Conservation (phyloP, 495 filamentous ascomycete genomes). For the Entonaema liquescens region DNA sequence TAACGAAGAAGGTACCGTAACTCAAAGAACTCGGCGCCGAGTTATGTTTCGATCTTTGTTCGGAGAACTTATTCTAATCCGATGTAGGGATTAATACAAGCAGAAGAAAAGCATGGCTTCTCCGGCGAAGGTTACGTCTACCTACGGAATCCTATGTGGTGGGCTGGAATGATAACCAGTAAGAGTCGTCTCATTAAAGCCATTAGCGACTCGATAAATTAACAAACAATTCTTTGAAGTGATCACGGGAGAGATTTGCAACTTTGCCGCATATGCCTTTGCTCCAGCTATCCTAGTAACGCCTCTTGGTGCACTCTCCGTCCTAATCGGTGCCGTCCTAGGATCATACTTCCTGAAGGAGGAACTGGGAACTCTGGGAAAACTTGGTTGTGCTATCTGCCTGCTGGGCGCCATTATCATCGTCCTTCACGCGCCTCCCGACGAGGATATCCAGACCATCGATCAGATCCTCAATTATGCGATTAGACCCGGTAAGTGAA, state of each 20-base stretch:
- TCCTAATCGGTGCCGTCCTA: conserved; percentile 92
- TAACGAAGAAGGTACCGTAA: conserved; percentile 81
- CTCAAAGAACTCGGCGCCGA: not conserved
- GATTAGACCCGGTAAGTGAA: conserved; percentile 78
- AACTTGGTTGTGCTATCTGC: conserved; percentile 94
- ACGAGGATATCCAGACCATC: conserved; percentile 85
- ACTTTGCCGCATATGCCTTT: conserved; percentile 98
- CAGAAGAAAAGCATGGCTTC: conserved; percentile 90
- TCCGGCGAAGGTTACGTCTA: conserved; percentile 97
- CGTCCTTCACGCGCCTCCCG: conserved; percentile 94
- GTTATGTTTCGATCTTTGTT: conserved; percentile 1
- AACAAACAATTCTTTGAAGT: conserved; percentile 50
- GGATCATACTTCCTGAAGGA: conserved; percentile 95
- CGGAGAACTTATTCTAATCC: conserved; percentile 19
- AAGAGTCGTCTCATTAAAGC: conserved; percentile 46
- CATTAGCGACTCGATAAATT: conserved; percentile 1
- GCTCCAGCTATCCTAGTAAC: conserved; percentile 97
- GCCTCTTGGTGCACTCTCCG: conserved; percentile 89
- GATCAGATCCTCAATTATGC: conserved; percentile 90
- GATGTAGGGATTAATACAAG: conserved; percentile 83
- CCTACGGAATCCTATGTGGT: conserved; percentile 91
- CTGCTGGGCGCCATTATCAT: conserved; percentile 97
- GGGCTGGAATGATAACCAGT: conserved; percentile 90
- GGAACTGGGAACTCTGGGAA: conserved; percentile 85
- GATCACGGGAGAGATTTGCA: conserved; percentile 90